phyloP scores from a whole-genome alignment of 1,284 basidiomycete genomes.

The Macrocystidia cucumis region DNA sequence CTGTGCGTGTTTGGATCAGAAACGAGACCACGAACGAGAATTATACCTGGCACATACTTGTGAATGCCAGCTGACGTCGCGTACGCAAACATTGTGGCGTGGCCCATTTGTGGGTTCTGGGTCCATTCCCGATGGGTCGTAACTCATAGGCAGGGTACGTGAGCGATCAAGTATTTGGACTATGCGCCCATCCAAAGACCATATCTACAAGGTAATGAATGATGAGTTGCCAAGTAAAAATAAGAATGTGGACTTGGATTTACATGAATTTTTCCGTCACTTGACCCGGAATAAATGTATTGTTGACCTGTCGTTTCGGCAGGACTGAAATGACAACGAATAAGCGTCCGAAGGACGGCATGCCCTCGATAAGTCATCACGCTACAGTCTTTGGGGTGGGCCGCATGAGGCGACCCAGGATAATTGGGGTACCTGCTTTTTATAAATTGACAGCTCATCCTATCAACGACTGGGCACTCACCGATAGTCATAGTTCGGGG shows the following conservation, averaged over 20 bases:
- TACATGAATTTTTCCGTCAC: slow-evolving; percentile 80
- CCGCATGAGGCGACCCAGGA: slow-evolving; percentile 49
- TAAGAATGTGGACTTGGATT: no score
- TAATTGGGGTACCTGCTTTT: slow-evolving; percentile 55
- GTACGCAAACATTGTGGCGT: slow-evolving; percentile 52
- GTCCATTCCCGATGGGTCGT: slow-evolving; percentile 58
- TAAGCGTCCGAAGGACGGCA: slow-evolving; percentile 86
- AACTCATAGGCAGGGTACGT: slow-evolving; percentile 64
- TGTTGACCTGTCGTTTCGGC: slow-evolving; percentile 84
- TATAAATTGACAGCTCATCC: not conserved
- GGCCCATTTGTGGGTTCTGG: slow-evolving; percentile 14
- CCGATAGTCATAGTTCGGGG: slow-evolving; percentile 76
- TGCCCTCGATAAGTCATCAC: slow-evolving; percentile 97
- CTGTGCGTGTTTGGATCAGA: no score
- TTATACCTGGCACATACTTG: slow-evolving; percentile 31
- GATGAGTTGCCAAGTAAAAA: not conserved
- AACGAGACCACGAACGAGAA: not conserved
- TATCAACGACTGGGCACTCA: slow-evolving; percentile 20
- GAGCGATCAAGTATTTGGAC: slow-evolving; percentile 83
- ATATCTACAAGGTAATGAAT: slow-evolving; percentile 54
- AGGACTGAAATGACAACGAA: slow-evolving; percentile 94
- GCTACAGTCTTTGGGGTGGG: slow-evolving; percentile 81
- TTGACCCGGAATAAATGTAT: slow-evolving; percentile 91
- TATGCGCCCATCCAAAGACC: slow-evolving; percentile 86
- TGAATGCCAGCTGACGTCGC: slow-evolving; percentile 91